A percentile compares a stretch with the other conserved stretches of the same genome.
Conservation (phyloP, 2,329 filamentous ascomycete genomes). For the Fusarium luffae region DNA sequence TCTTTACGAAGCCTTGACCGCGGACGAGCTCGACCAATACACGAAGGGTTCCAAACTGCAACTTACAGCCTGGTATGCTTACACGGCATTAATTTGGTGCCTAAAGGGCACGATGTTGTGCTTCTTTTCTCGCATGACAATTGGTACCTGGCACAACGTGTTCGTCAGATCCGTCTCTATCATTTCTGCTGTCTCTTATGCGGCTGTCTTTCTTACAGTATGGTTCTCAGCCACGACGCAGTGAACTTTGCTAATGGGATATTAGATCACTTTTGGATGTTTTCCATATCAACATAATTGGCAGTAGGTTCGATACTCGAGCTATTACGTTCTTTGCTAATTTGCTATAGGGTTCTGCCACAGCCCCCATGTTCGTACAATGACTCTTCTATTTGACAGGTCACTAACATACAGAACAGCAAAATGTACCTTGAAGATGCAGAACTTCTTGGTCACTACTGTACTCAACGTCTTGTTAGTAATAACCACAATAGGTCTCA, state of each 20-base stretch:
- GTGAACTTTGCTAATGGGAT: not conserved
- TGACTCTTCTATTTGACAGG: rapidly evolving
- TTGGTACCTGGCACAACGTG: slow-evolving; percentile 41
- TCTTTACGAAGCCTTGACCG: slow-evolving; percentile 34
- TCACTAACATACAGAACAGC: not conserved
- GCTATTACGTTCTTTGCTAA: rapidly evolving
- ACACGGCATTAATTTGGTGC: slow-evolving; percentile 52
- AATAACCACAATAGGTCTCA: rapidly evolving
- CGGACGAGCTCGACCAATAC: slow-evolving; percentile 45
- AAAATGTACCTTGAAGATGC: slow-evolving; percentile 30
- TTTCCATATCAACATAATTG: slow-evolving; percentile 39
- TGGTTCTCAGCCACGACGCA: not conserved
- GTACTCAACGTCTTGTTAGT: slow-evolving; percentile 41
- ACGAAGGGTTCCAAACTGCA: slow-evolving; percentile 52
- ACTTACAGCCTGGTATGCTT: slow-evolving; percentile 54
- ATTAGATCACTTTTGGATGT: slow-evolving; percentile 41
- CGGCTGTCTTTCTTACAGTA: slow-evolving; percentile 40
- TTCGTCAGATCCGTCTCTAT: slow-evolving; percentile 34
- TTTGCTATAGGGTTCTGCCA: slow-evolving; percentile 9
- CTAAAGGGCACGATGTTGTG: slow-evolving; percentile 47
- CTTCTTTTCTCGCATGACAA: slow-evolving; percentile 47
- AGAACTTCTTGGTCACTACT: slow-evolving; percentile 37
- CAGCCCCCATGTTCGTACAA: slow-evolving; percentile 20
- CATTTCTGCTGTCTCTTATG: slow-evolving; percentile 12
- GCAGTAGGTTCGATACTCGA: slow-evolving; percentile 13